Evolutionary conservation across 1,139 yeast species (phyloP).

Genomic region (Yarrowia galli): DNA sequence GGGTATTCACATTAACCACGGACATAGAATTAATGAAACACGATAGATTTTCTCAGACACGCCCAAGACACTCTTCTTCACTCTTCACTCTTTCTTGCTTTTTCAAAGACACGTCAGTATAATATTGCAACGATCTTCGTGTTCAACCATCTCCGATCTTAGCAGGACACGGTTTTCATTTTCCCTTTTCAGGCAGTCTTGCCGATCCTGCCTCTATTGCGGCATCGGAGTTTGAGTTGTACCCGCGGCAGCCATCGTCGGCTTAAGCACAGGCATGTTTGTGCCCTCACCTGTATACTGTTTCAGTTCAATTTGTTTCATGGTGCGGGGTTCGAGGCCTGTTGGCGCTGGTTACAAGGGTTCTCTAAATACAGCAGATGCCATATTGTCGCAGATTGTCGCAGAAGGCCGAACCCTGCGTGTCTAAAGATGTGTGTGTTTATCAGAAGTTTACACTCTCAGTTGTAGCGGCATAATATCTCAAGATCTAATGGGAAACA

Average conservation of each 20-base stretch:
- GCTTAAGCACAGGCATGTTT: too few species aligned
- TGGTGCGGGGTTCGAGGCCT: too few species aligned
- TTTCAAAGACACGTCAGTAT: not conserved
- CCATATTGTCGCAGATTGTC: not conserved
- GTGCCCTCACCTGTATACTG: not conserved
- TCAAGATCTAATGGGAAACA: not conserved
- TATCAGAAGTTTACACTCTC: not conserved
- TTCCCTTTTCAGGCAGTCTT: not conserved
- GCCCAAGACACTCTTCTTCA: too few species aligned
- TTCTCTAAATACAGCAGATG: too few species aligned
- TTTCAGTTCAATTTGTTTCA: slow-evolving; percentile 3
- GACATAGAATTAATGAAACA: slow-evolving; percentile 21
- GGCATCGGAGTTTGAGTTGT: slow-evolving; percentile 18
- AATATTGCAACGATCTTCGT: not conserved
- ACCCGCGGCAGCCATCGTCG: not conserved
- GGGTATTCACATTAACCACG: slow-evolving; percentile 14
- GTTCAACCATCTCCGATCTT: slow-evolving; percentile 10
- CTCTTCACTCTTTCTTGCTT: not conserved
- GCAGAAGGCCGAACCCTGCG: slow-evolving; percentile 7
- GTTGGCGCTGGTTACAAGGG: too few species aligned
- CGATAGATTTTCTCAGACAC: not conserved
- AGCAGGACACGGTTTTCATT: not conserved
- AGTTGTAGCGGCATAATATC: slow-evolving; percentile 5
- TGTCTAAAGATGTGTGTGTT: not conserved
- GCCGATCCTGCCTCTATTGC: slow-evolving; percentile 5